Base-by-base conservation (phyloP, 345 rosid genomes). In the Brassica nigra region DNA sequence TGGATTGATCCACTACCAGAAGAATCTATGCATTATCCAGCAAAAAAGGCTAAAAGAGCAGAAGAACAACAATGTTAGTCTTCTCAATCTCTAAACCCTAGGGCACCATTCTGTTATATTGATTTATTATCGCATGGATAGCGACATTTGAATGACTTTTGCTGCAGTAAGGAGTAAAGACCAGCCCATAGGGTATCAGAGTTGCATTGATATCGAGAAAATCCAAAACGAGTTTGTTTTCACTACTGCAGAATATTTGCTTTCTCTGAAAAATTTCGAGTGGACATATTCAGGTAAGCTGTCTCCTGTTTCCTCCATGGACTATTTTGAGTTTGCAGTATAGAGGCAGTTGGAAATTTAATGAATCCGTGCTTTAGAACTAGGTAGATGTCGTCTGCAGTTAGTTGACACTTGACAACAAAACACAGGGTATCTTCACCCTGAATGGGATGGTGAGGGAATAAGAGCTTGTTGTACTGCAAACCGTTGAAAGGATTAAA, bases 161-260 rank as follows among this genome's bases (percentile, higher is more conserved):
- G 72, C 84, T 77, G 92, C 85, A 77, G 84, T 82, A 37, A 81
- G 80, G 10, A 73, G 80, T 81, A 89, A 68, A 69, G 76, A 75
- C 54, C 90, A 74, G 71, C 81, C 86, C 68, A 88, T 61, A 76
- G 79, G 83, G 55, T 72, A 31, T 64, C 89, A 81, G 71, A 76
- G 71, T 80, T 88, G 79, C 84, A 78, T 93, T 75, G 93, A 88
- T 82, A 83, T 87, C 0, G 90, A 88, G 83, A 84, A 84, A 79
- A 90, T 95, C 76, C 90, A 95, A 81, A 84, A 80, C 63, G 97
- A 95, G 86, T 89, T 85, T 84, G 86, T 95, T 68, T 85, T 91
- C 57, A 90, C 96, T 52, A 88, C 95, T 5, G 98, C 96, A 44
- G 97, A 93, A 84, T 87, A 87, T 83, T 76, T 88, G 81, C 97